Conservation (phyloP, 2,329 filamentous ascomycete species). For the Raffaelea arxii region DNA sequence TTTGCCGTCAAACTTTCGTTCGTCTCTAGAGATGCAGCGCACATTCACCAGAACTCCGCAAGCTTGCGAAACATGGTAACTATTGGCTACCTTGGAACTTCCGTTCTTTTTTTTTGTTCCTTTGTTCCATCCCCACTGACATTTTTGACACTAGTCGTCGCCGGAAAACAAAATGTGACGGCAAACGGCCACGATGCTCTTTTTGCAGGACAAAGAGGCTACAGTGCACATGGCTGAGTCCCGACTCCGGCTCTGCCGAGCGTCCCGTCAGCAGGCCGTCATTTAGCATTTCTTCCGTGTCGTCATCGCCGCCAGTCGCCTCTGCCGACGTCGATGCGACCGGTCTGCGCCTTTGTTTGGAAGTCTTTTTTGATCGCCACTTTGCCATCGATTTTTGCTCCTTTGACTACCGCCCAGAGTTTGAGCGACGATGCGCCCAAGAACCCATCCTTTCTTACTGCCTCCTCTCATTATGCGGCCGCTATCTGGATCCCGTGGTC, state of each 20-base stretch:
- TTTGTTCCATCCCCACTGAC: neutral
- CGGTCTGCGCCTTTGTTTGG: constrained; percentile 4
- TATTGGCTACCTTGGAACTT: neutral
- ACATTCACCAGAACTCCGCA: constrained; percentile 8
- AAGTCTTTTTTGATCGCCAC: constrained; percentile 13
- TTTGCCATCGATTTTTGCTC: constrained; percentile 15
- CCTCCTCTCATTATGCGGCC: constrained; percentile 8
- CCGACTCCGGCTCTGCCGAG: neutral
- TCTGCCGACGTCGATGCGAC: neutral
- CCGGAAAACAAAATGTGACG: constrained; percentile 11
- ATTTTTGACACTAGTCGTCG: constrained; percentile 3
- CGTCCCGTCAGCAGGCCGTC: neutral
- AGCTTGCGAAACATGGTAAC: constrained; percentile 6
- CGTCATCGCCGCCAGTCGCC: neutral
- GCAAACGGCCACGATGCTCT: constrained; percentile 2
- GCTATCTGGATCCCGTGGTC: constrained; percentile 4
- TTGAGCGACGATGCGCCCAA: constrained; percentile 11
- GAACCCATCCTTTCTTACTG: constrained; percentile 7
- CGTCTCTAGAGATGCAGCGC: neutral
- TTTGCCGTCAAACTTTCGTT: neutral
- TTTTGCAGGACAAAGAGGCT: neutral
- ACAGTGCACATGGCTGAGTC: constrained; percentile 3
- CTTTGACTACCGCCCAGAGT: constrained; percentile 14
- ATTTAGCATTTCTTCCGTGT: too few species aligned
- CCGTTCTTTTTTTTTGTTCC: neutral